Base-by-base conservation (phyloP, 2,329 filamentous ascomycete genomes). In the Xylaria sp. region DNA sequence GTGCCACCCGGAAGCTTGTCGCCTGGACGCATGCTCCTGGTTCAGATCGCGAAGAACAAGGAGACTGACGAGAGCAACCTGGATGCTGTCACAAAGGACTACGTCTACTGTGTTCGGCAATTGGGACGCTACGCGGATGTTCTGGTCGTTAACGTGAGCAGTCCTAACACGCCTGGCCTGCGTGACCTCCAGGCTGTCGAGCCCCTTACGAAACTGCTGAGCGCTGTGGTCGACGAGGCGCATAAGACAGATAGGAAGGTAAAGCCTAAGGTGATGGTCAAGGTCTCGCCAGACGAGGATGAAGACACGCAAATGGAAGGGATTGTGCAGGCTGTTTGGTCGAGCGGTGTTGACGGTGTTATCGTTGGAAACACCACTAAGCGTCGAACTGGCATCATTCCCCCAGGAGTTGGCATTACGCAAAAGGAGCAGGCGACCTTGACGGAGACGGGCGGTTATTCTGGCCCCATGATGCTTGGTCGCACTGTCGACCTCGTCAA, bases 311-410 rank as follows among this genome's bases (percentile, higher is more conserved):
- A 99, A 72, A 84, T 99, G 62, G 83, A 87, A 48, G 94, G 92
- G 7, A 96, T 99, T 58, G 93, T 91, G 62, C 84, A 92, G 67
- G 92, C 92, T 0, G 87, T 96, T 10, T 89, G 86, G 79, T 80
- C 80, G 66, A 91, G 90, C 61, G 92, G 92, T 5, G 92, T 97
- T 1, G 92, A 97, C 68, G 94, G 94, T 34, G 86, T 99, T 42
- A 97, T 99, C 63, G 93, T 99, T 3, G 94, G 93, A 9, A 99
- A 99, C 78, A 99, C 94, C 0, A 99, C 94, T 2, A 96, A 94
- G 76, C 84, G 87, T 65, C 83, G 94, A 49, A 83, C 87, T 0
- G 87, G 86, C 2, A 77, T 92, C 2, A 72, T 93, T 0, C 88
- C 92, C 0, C 76, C 81, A 23, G 86, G 88, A 30, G 83, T 88